Percentiles rank a stretch among this genome's conserved stretches.
phyloP scores from a whole-genome alignment of 306 rosid genomes.

The Adenanthera pavonina region DNA sequence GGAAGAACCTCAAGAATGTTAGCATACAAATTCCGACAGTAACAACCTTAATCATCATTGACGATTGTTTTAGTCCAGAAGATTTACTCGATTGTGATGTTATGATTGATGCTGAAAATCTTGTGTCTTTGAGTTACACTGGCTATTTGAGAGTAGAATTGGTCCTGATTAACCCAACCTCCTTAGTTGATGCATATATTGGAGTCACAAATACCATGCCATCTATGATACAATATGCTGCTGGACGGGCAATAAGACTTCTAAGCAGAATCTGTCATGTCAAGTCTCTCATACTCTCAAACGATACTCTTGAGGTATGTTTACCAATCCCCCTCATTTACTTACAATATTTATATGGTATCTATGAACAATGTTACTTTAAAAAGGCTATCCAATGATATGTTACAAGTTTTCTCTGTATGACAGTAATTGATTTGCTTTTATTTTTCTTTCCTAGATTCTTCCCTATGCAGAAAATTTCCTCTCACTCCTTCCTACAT shows the following conservation, averaged over 20 bases:
- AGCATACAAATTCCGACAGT: conserved; percentile 9
- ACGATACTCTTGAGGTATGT: conserved; percentile 27
- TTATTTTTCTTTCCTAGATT: conserved; percentile 1
- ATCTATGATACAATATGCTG: background rate
- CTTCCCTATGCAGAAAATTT: background rate
- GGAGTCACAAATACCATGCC: background rate
- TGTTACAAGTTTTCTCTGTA: background rate
- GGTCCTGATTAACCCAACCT: conserved; percentile 18
- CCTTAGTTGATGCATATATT: conserved; percentile 27
- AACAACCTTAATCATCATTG: conserved; percentile 7
- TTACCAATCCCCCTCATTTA: background rate
- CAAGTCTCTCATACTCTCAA: conserved; percentile 24
- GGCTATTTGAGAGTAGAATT: conserved; percentile 10
- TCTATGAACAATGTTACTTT: background rate
- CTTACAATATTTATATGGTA: background rate
- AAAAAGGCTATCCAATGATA: background rate
- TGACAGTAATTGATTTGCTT: background rate
- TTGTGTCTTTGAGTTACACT: conserved; percentile 12
- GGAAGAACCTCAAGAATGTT: background rate
- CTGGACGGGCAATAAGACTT: conserved; percentile 7
- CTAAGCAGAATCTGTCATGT: conserved; percentile 25
- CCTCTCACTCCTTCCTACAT: conserved; percentile 7
- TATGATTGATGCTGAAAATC: conserved; percentile 35
- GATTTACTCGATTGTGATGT: background rate
- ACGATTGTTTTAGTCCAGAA: background rate